Conservation (phyloP, 495 filamentous ascomycete genomes). For the Daldinia concentrica region DNA sequence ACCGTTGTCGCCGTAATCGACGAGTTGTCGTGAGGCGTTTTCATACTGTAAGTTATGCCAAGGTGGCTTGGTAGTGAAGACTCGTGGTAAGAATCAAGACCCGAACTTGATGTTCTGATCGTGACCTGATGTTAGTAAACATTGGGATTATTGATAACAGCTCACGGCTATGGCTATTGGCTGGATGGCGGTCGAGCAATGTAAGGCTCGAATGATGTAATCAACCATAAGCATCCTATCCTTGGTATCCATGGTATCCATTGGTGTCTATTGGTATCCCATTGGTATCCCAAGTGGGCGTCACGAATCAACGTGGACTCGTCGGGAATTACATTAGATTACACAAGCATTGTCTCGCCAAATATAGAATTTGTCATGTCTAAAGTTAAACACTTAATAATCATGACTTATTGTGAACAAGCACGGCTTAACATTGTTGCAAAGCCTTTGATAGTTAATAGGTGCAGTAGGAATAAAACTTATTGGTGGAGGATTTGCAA, state of each 20-base stretch:
- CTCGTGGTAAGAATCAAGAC: background rate
- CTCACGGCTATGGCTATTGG: background rate
- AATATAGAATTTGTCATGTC: constrained; percentile 4
- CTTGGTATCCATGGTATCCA: background rate
- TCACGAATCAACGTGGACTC: background rate
- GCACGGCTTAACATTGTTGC: background rate
- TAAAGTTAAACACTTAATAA: background rate
- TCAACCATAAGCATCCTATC: background rate
- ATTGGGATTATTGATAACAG: background rate
- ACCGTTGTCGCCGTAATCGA: background rate
- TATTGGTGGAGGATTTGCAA: constrained; percentile 4
- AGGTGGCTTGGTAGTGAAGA: background rate
- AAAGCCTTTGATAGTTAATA: background rate
- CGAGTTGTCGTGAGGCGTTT: constrained; percentile 12
- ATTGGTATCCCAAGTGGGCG: background rate
- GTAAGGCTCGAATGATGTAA: background rate
- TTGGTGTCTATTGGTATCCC: too few species aligned
- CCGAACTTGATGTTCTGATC: background rate
- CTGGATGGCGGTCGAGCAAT: background rate
- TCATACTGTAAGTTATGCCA: constrained; percentile 12
- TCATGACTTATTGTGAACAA: background rate
- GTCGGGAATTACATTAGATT: background rate
- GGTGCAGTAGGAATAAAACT: background rate
- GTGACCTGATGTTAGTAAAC: background rate
- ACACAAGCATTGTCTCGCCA: background rate